A percentile compares a stretch with the other conserved stretches of the same genome.
phyloP scores from a whole-genome alignment of 176 grass and related monocot genomes.

The Alopecurus myosuroides region DNA sequence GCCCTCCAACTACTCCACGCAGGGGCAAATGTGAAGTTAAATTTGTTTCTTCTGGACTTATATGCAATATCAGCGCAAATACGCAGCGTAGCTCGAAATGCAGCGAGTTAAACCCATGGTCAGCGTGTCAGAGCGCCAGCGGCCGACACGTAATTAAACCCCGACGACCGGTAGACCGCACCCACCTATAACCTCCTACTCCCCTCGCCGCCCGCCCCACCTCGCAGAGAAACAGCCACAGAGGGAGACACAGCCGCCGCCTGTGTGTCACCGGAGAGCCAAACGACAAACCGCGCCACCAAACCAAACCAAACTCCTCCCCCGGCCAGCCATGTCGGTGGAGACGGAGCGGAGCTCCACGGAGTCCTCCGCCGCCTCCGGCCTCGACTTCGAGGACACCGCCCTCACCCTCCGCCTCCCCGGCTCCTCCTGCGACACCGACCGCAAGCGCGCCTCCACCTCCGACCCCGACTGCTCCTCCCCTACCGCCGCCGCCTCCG shows the following conservation, averaged over 20 bases:
- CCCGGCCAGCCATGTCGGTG: constrained; percentile 33
- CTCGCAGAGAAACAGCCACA: not conserved
- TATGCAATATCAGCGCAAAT: not conserved
- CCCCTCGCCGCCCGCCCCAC: not conserved
- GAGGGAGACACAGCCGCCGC: not conserved
- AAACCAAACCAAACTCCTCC: not conserved
- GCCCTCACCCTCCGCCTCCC: constrained; percentile 66
- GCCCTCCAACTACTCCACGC: not conserved
- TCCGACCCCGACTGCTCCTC: constrained; percentile 23
- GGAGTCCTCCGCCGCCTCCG: constrained; percentile 56
- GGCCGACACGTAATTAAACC: constrained; percentile 2
- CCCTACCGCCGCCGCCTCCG: constrained; percentile 21
- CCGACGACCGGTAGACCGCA: constrained; percentile 30
- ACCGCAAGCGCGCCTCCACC: constrained; percentile 40
- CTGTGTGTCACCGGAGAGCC: not conserved
- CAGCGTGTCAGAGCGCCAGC: not conserved
- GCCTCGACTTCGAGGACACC: constrained; percentile 83
- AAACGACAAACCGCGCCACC: not conserved
- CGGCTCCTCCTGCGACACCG: constrained; percentile 27
- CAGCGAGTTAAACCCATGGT: not conserved
- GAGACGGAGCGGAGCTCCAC: constrained; percentile 77
- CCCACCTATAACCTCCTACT: constrained; percentile 20
- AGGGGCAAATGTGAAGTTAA: not conserved
- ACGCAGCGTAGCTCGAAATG: too few species aligned
- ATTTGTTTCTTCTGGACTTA: not conserved